Conservation (phyloP, 768 basidiomycete species). For the Pleurotus eryngii region DNA sequence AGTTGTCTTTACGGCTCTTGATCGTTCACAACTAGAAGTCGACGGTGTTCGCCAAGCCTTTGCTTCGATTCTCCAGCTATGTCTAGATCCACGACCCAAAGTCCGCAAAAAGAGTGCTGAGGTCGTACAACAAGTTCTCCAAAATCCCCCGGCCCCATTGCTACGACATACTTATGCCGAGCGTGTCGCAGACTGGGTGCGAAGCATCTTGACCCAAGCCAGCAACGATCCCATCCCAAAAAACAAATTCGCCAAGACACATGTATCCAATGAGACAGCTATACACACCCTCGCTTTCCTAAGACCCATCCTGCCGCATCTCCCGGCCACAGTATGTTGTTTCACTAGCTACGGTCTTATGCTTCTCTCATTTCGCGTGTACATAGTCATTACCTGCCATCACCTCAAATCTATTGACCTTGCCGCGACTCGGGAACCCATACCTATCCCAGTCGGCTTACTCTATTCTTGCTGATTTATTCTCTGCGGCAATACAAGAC, state of each 20-base stretch:
- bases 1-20: constrained; percentile 64
- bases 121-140: constrained; percentile 73
- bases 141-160: constrained; percentile 73
- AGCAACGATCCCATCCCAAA: constrained; percentile 58
- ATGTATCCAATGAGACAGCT: constrained; percentile 64
- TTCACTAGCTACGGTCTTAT: not conserved
- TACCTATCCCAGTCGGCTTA: constrained; percentile 90
- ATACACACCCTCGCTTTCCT: constrained; percentile 77
- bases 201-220: constrained; percentile 62
- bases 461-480: constrained; percentile 79
- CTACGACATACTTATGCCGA: constrained; percentile 83
- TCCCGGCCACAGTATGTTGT: constrained; percentile 67
- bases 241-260: constrained; percentile 52
- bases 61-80: constrained; percentile 78
- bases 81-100: constrained; percentile 88
- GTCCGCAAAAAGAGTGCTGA: constrained; percentile 91
- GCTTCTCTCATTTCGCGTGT: not conserved
- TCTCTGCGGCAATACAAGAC: constrained; percentile 51
- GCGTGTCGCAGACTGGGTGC: constrained; percentile 77
- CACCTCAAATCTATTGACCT: constrained; percentile 66
- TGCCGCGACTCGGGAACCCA: constrained; percentile 84
- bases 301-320: constrained; percentile 53
- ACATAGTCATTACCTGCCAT: constrained; percentile 70
- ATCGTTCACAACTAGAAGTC: constrained; percentile 65
- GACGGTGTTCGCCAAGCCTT: constrained; percentile 77